Evolutionary conservation across 495 filamentous ascomycete species (phyloP).

Genomic region (Lepraria neglecta): DNA sequence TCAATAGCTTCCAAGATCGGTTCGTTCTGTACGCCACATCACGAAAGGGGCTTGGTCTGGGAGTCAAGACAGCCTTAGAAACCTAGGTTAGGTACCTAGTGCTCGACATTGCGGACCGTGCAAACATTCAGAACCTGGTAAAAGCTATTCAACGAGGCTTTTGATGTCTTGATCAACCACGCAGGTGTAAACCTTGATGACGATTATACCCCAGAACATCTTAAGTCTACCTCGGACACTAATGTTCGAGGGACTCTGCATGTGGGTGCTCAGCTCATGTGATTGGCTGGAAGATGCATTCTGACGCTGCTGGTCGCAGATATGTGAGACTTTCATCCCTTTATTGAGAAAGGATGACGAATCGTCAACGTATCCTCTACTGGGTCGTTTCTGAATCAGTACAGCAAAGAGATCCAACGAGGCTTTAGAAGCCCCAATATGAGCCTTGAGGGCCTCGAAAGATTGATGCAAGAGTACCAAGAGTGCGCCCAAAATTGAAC

Average conservation of each 20-base stretch:
- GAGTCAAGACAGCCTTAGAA: slow-evolving; percentile 4
- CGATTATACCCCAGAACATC: slow-evolving; percentile 16
- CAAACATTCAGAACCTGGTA: slow-evolving; percentile 9
- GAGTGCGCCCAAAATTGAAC: slow-evolving; percentile 16
- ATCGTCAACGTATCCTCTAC: slow-evolving; percentile 31
- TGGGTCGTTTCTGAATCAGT: slow-evolving; percentile 13
- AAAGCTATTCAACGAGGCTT: slow-evolving; percentile 6
- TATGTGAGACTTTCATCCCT: slow-evolving; percentile 25
- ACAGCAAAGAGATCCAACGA: slow-evolving; percentile 9
- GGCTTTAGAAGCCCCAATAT: slow-evolving; percentile 16
- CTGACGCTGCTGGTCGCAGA: slow-evolving; percentile 3
- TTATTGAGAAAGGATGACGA: slow-evolving; percentile 25
- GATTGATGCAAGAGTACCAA: slow-evolving; percentile 19
- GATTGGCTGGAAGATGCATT: neutral
- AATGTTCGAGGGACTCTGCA: slow-evolving; percentile 20
- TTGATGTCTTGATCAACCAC: slow-evolving; percentile 23
- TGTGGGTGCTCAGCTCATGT: slow-evolving; percentile 8
- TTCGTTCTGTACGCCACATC: slow-evolving; percentile 19
- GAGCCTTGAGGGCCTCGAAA: slow-evolving; percentile 5
- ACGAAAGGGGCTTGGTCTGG: slow-evolving; percentile 13
- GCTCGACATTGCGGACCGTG: slow-evolving; percentile 15
- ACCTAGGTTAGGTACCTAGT: slow-evolving; percentile 12
- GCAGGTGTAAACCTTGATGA: slow-evolving; percentile 20
- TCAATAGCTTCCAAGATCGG: neutral
- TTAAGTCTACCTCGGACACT: slow-evolving; percentile 15